Conservation (phyloP, 768 basidiomycete species). For the Pisolithus orientalis region DNA sequence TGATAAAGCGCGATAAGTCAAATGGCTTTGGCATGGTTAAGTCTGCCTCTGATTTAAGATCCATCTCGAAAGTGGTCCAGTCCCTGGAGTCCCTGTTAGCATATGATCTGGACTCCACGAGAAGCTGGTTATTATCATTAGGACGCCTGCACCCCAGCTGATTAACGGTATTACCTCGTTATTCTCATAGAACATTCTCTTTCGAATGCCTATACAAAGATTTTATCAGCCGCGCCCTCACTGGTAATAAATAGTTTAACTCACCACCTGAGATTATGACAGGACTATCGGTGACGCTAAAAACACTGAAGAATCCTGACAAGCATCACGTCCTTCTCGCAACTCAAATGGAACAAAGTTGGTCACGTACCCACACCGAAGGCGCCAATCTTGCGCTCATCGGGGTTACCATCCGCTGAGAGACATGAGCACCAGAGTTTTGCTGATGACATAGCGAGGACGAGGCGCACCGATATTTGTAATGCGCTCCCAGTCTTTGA, state of each 20-base stretch:
- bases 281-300: constrained; percentile 23
- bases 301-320: constrained; percentile 23
- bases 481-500: constrained; percentile 42
- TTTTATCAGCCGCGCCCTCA: background rate
- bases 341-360: background rate
- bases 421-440: background rate
- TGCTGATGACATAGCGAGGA: background rate
- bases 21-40: constrained; percentile 36
- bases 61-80: constrained; percentile 47
- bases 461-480: constrained; percentile 35
- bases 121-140: background rate
- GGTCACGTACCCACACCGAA: constrained; percentile 28
- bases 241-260: background rate
- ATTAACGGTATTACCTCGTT: constrained; percentile 5
- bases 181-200: constrained; percentile 3
- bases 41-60: constrained; percentile 33
- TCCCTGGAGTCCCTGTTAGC: background rate
- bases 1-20: constrained; percentile 42
- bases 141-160: background rate
- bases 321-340: background rate
- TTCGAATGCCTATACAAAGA: background rate
- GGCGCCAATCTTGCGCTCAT: constrained; percentile 47
- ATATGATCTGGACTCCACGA: background rate
- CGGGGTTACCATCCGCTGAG: constrained; percentile 47
- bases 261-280: constrained; percentile 19